Base-by-base conservation (phyloP, 805 yeast species). In the Saturnispora besseyi region DNA sequence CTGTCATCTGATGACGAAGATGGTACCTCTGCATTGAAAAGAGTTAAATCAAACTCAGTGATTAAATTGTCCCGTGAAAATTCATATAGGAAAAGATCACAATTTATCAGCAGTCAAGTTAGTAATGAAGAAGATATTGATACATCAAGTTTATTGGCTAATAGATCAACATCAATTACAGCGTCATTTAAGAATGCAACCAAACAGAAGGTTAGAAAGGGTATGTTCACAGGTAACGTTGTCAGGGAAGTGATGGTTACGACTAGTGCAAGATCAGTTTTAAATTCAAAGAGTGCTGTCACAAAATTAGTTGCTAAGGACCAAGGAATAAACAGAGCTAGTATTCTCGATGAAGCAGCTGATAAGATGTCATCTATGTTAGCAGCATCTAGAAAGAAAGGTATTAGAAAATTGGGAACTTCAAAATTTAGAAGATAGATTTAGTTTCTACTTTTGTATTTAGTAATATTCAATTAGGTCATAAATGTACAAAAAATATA, bases 1-100 rank as follows among this genome's bases (percentile, higher is more conserved):
- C 40, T 60, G 60, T 26, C 58, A 55, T 57, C 62, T 59, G 53
- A 60, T 61, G 67, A 61, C 42, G 58, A 56, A 29, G 68, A 65
- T 45, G 69, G 65, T 1, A 51, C 58, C 30, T 75, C 72, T 3
- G 65, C 65, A 18, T 63, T 72, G 50, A 72, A 69, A 56, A 67
- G 47, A 8, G 43, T 64, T 2, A 59, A 55, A 33, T 51, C 57
- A 37, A 59, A 53, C 22, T 56, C 62, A 1, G 52, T 36, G 24
- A 84, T 82, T 18, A 78, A 77, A 1, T 63, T 78, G 5, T 77
- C 84, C 8, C 75, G 84, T 54, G 75, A 82, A 43, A 31, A 41
- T 21, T 22, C 42, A 5, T 47, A 47, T 31, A 47, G 37, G 22
- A 47, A 29, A n/a, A 44, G 21, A 21, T 12, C 44, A 36, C 18